Conservation (phyloP, 176 grass and related monocot species). For the Tillandsia leiboldiana region DNA sequence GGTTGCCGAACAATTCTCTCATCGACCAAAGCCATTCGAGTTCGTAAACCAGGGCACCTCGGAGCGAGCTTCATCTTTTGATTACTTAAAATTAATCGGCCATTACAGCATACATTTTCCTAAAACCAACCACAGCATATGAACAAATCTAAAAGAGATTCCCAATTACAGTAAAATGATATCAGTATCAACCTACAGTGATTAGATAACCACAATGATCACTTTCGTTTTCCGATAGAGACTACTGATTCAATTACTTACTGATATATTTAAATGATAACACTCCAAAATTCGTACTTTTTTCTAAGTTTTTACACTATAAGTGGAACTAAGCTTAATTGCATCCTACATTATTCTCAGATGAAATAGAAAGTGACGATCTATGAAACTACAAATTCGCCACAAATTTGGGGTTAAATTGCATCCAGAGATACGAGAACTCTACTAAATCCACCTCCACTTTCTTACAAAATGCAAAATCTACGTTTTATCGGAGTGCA, state of each 20-base stretch:
- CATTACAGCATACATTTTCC: constrained; percentile 12
- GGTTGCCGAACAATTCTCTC: constrained; percentile 31
- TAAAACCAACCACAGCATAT: constrained; percentile 25
- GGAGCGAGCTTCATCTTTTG: constrained; percentile 20
- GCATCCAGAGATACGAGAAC: neutral
- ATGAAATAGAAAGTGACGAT: neutral
- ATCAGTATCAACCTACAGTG: neutral
- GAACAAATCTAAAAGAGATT: neutral
- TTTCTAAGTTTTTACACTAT: neutral
- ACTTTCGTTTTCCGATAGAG: neutral
- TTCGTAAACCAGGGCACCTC: constrained; percentile 31
- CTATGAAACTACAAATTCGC: neutral
- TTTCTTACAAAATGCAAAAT: neutral
- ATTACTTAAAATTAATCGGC: constrained; percentile 19
- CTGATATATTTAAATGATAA: neutral
- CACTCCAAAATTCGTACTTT: neutral
- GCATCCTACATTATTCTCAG: neutral
- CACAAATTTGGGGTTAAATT: neutral
- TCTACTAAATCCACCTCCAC: neutral
- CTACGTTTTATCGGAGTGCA: neutral
- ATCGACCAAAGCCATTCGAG: constrained; percentile 46
- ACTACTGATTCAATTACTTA: neutral
- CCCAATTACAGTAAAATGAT: neutral
- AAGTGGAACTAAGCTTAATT: neutral
- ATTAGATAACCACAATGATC: neutral